These are phyloP conservation scores for Clarireedia hainanense DNA, from an alignment of 2,329 filamentous ascomycete genomes.

Conservation along the genomic window DNA sequence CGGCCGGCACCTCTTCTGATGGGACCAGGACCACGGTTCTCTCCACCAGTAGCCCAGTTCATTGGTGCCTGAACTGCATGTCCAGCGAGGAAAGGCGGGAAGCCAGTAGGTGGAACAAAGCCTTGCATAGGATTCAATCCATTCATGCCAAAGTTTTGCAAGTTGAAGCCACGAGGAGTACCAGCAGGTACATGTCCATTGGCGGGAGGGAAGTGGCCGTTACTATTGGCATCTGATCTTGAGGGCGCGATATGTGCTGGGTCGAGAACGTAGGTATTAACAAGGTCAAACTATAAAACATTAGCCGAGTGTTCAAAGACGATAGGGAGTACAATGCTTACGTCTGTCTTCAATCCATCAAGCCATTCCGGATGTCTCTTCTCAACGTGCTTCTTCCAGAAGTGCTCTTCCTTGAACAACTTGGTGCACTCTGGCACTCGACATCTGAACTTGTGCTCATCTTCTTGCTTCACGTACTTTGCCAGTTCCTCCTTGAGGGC, in stretches of 20 bases:
- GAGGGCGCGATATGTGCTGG: slow-evolving; percentile 92
- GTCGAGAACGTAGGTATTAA: slow-evolving; percentile 92
- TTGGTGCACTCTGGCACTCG: slow-evolving; percentile 95
- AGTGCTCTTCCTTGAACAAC: slow-evolving; percentile 92
- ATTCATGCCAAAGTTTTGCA: slow-evolving; percentile 62
- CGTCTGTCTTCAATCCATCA: slow-evolving; percentile 72
- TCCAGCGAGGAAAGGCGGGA: slow-evolving; percentile 48
- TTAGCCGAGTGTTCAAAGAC: neutral
- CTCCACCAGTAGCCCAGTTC: slow-evolving; percentile 42
- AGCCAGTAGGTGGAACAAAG: slow-evolving; percentile 43
- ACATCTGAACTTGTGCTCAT: slow-evolving; percentile 94
- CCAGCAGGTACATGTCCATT: slow-evolving; percentile 70
- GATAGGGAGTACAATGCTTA: slow-evolving; percentile 39
- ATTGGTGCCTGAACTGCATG: slow-evolving; percentile 31
- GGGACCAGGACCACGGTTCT: slow-evolving; percentile 53
- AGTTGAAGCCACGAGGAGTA: slow-evolving; percentile 85
- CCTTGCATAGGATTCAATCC: slow-evolving; percentile 49
- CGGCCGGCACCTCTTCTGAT: slow-evolving; percentile 61
- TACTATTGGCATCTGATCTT: slow-evolving; percentile 87
- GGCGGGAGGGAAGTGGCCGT: slow-evolving; percentile 83
- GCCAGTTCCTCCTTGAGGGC: slow-evolving; percentile 76
- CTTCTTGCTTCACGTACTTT: slow-evolving; percentile 93
- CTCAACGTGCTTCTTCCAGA: slow-evolving; percentile 97
- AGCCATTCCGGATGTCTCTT: slow-evolving; percentile 91
- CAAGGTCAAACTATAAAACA: slow-evolving; percentile 62